Evolutionary conservation across 495 filamentous ascomycete species (phyloP), one percentile per base, ranked within the genome.

Genomic region (Neurospora tetraspora): DNA sequence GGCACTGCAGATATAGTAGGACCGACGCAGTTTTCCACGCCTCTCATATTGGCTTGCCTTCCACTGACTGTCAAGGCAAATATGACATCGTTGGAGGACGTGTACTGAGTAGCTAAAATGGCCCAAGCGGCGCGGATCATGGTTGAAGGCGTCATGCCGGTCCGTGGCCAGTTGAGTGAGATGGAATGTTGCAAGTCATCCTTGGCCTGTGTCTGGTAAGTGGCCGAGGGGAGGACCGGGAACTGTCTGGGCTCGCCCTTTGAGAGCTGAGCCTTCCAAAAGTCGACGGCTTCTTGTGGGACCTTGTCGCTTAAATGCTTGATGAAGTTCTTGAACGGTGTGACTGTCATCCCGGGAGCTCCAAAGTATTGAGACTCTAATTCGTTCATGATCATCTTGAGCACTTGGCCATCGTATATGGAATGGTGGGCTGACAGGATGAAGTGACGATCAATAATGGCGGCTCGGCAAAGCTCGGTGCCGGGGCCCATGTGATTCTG

Each of bases 391-490:
- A 76, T 31, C 12, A 88, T 72, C 3, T 81, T 78, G 68, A 87
- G 78, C 16, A 83, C 87, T 88, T 88, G 91, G 37, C 88, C 89
- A 71, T 92, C 90, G 75, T 90, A 92, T 4, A 91, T 76, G 1
- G 87, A 85, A 73, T 92, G 90, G 72, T 91, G 89, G 6, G 88
- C 82, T 14, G 87, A 88, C 83, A 89, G 80, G 77, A 90, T 87
- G 68, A 83, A 65, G 11, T 39, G 18, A 20, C 45, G 72, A 11
- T 40, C 20, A 20, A 77, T 72, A 20, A 82, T 73, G 7, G 79
- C 71, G 39, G 76, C 79, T 34, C 76, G 71, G 20, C 77, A 73
- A 0, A 83, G 73, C 0, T 45, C 42, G 42, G 42, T 43, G 6
- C 42, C 42, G 6, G 42, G 42, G 2, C 42, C 42, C 42, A 43